phyloP scores from a whole-genome alignment of 768 basidiomycete species.

The Boletus coccyginus region DNA sequence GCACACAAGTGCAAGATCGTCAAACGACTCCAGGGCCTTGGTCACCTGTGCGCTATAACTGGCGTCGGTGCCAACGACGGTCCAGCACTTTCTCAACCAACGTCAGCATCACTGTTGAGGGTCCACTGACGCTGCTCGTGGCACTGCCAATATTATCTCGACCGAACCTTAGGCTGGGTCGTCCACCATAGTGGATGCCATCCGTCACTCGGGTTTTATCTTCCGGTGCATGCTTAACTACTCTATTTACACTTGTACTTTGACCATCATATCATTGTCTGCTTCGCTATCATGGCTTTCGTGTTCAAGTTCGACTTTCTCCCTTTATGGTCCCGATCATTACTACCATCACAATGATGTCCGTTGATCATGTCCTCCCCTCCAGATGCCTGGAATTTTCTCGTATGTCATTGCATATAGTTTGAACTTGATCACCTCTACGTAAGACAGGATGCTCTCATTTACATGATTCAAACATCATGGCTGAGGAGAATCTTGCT shows the following conservation, averaged over 20 bases:
- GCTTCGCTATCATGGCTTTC: slow-evolving; percentile 94
- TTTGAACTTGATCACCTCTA: slow-evolving; percentile 87
- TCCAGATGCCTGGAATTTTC: slow-evolving; percentile 99
- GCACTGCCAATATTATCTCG: slow-evolving; percentile 96
- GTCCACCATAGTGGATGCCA: slow-evolving; percentile 98
- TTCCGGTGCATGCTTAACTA: slow-evolving; percentile 99
- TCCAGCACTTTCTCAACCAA: slow-evolving; percentile 97
- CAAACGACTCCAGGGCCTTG: slow-evolving; percentile 95
- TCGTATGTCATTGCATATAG: slow-evolving; percentile 94
- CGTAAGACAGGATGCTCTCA: slow-evolving; percentile 47
- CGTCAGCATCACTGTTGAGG: slow-evolving; percentile 99
- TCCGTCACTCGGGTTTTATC: slow-evolving; percentile 96
- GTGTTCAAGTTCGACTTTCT: slow-evolving; percentile 97
- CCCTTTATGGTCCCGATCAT: slow-evolving; percentile 99
- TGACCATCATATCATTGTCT: slow-evolving; percentile 96
- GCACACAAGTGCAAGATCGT: slow-evolving; percentile 99
- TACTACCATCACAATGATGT: slow-evolving; percentile 96
- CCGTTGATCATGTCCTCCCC: slow-evolving; percentile 92
- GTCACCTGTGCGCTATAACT: slow-evolving; percentile 97
- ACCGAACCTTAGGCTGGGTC: slow-evolving; percentile 86
- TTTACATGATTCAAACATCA: too few species aligned
- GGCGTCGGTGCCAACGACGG: slow-evolving; percentile 99
- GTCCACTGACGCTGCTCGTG: slow-evolving; percentile 98
- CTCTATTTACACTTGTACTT: slow-evolving; percentile 93
- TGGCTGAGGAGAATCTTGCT: too few species aligned